A percentile compares a stretch with the other conserved stretches of the same genome.
Conservation (phyloP, 495 filamentous ascomycete genomes). For the Daldinia loculata region DNA sequence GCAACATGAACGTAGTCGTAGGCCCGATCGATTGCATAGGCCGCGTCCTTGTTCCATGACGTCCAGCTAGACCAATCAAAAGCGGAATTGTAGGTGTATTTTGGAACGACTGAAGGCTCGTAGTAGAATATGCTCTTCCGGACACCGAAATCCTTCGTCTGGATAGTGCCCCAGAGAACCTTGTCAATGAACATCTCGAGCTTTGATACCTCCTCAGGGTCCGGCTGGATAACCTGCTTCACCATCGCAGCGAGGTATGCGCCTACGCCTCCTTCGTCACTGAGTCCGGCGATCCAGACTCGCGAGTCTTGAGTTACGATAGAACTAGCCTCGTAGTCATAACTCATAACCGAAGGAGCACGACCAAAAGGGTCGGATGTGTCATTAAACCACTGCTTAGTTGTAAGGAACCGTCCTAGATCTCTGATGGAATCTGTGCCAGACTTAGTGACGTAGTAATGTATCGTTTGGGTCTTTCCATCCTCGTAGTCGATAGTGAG, state of each 20-base stretch:
- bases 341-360: constrained; percentile 59
- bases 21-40: constrained; percentile 56
- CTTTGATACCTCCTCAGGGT: constrained; percentile 53
- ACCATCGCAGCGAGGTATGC: constrained; percentile 56
- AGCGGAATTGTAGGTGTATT: constrained; percentile 49
- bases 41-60: constrained; percentile 53
- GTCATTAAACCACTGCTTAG: constrained; percentile 55
- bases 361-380: constrained; percentile 59
- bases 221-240: constrained; percentile 58
- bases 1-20: constrained; percentile 64
- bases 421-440: constrained; percentile 48
- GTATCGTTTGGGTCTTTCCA: constrained; percentile 55
- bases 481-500: constrained; percentile 54
- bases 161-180: constrained; percentile 55
- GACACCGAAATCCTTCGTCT: constrained; percentile 52
- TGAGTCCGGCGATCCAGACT: constrained; percentile 63
- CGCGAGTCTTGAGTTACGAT: constrained; percentile 59
- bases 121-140: constrained; percentile 63
- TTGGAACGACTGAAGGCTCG: constrained; percentile 48
- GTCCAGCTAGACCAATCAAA: constrained; percentile 53
- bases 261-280: constrained; percentile 61
- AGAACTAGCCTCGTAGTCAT: constrained; percentile 52
- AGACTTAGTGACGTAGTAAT: constrained; percentile 60
- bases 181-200: constrained; percentile 57
- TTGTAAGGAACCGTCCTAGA: constrained; percentile 51